A percentile compares a stretch with the other conserved stretches of the same genome.
phyloP scores from a whole-genome alignment of 345 rosid species.

The Boechera divaricarpa region DNA sequence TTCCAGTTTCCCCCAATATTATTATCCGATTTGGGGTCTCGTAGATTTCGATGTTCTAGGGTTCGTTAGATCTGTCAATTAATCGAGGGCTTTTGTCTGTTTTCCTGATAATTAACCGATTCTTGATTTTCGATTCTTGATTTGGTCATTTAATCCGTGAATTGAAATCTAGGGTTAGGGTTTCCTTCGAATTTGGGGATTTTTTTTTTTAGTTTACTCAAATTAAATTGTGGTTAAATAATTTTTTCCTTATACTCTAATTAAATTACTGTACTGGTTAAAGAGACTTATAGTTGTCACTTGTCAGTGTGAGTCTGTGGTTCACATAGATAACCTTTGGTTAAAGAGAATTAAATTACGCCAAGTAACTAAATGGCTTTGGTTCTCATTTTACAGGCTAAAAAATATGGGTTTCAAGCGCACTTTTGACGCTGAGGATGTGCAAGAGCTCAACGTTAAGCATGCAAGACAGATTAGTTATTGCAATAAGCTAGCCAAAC shows the following conservation, averaged over 20 bases:
- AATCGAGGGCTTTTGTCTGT: conserved; percentile 21
- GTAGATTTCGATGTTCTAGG: conserved; percentile 31
- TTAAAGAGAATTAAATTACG: background rate
- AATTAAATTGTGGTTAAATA: conserved; percentile 43
- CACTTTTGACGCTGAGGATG: conserved; percentile 55
- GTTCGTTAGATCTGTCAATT: conserved; percentile 42
- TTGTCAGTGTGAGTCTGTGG: conserved; percentile 24
- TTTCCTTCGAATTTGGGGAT: conserved; percentile 39
- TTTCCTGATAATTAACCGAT: conserved; percentile 1
- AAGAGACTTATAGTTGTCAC: conserved; percentile 5
- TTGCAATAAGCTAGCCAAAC: conserved; percentile 44
- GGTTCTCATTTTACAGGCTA: conserved; percentile 22
- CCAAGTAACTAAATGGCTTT: conserved; percentile 33
- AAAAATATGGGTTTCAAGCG: conserved; percentile 57
- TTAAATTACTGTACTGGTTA: background rate
- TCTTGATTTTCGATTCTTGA: conserved; percentile 12
- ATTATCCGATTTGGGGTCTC: background rate
- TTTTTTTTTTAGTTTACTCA: conserved; percentile 24
- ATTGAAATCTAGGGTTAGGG: conserved; percentile 64
- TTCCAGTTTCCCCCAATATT: conserved; percentile 25
- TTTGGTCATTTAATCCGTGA: conserved; percentile 28
- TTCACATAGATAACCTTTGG: conserved; percentile 3
- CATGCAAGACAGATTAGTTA: conserved; percentile 52
- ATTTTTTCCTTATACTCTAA: background rate
- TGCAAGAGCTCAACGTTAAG: conserved; percentile 51